These are phyloP conservation scores for Ganoderma leucocontextum DNA, from an alignment of 1,284 basidiomycete species.

Conservation along the genomic window DNA sequence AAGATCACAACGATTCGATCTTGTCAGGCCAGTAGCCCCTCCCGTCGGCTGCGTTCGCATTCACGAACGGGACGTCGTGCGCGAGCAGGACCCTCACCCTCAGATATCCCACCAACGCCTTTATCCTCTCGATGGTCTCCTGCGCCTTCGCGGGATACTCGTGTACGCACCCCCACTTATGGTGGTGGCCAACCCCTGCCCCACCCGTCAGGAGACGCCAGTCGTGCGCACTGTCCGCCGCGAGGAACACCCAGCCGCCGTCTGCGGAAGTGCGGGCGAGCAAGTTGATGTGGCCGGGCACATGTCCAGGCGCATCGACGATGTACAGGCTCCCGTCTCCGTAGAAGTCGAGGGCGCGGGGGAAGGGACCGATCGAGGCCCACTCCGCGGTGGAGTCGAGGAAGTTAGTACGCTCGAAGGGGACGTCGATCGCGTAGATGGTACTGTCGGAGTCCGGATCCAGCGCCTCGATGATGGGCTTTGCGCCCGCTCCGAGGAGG, in stretches of 20 bases:
- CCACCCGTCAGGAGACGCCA: constrained; percentile 58
- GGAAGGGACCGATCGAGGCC: constrained; percentile 55
- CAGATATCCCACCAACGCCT: constrained; percentile 45
- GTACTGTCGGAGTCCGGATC: constrained; percentile 52
- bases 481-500: constrained; percentile 46
- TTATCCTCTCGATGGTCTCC: constrained; percentile 51
- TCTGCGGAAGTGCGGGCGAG: constrained; percentile 62
- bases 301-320: constrained; percentile 63
- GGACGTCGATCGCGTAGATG: constrained; percentile 46
- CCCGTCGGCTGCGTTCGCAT: constrained; percentile 51
- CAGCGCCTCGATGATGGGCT: constrained; percentile 45
- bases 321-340: constrained; percentile 65
- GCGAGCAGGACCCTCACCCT: constrained; percentile 57
- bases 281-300: constrained; percentile 59
- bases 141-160: constrained; percentile 50
- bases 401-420: constrained; percentile 54
- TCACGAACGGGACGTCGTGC: constrained; percentile 55
- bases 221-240: constrained; percentile 64
- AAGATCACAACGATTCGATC: constrained; percentile 14
- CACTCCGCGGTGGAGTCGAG: constrained; percentile 19
- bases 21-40: constrained; percentile 52
- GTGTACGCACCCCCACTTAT: constrained; percentile 49
- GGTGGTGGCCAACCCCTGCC: constrained; percentile 46
- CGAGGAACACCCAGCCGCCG: constrained; percentile 64
- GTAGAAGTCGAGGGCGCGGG: constrained; percentile 58